Conservation (phyloP, 306 rosid species). For the Pachyrhizus erosus region DNA sequence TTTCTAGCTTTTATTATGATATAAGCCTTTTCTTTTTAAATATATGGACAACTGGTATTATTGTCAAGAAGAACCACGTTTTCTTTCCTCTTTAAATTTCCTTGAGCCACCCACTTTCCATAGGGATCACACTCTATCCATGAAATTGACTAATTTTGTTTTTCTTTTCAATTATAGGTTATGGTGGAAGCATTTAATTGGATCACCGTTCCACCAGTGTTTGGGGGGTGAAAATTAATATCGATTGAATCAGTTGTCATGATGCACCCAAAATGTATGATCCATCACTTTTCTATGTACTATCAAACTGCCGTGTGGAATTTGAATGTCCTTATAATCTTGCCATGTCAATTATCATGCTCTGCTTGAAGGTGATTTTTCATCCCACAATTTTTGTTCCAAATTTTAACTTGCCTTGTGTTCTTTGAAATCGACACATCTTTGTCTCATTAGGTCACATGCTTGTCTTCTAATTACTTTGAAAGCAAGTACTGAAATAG, state of each 20-base stretch:
- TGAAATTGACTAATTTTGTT: constrained; percentile 23
- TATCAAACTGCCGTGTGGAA: constrained; percentile 40
- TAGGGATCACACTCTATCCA: not conserved
- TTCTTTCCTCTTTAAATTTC: not conserved
- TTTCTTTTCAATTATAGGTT: not conserved
- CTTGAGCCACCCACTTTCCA: constrained; percentile 21
- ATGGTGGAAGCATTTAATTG: constrained; percentile 34
- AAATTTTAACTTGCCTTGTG: no score
- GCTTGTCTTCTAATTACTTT: no score
- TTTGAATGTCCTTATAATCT: constrained; percentile 34
- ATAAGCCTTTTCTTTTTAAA: not conserved
- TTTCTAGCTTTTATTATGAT: not conserved
- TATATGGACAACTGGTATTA: not conserved
- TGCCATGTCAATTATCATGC: constrained; percentile 8
- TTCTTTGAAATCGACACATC: no score
- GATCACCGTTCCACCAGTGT: not conserved
- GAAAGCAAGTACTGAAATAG: no score
- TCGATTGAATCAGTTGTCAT: constrained; percentile 29
- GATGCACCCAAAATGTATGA: constrained; percentile 17
- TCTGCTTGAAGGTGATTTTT: constrained; percentile 30
- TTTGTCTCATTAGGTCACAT: no score
- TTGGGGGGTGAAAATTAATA: constrained; percentile 9
- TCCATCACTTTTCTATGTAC: constrained; percentile 1
- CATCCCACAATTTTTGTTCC: not conserved
- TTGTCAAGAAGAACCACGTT: not conserved